Conservation (phyloP, 371 early-diverging fungal genomes). For the Mortierella sp. region DNA sequence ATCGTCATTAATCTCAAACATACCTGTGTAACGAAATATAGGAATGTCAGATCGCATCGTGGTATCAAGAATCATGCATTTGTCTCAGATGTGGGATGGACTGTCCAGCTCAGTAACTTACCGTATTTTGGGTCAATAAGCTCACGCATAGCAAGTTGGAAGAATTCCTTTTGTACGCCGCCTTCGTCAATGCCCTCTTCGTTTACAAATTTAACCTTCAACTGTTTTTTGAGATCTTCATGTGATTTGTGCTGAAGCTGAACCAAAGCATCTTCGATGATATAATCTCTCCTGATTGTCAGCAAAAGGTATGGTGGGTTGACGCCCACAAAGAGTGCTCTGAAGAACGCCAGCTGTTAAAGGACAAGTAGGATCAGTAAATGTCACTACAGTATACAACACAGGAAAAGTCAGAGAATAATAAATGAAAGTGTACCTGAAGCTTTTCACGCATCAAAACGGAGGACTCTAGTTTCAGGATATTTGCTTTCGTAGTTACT, state of each 20-base stretch:
- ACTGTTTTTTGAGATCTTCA: conserved; percentile 86
- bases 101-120: conserved; percentile 16
- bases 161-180: conserved; percentile 97
- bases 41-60: too few species aligned
- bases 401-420: neutral
- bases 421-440: conserved; percentile 14
- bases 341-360: conserved; percentile 77
- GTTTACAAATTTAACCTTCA: conserved; percentile 91
- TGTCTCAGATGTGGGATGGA: too few species aligned
- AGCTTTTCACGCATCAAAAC: conserved; percentile 71
- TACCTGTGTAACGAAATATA: conserved; percentile 56
- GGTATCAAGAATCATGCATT: neutral
- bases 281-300: conserved; percentile 83
- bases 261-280: conserved; percentile 88
- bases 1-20: conserved; percentile 90
- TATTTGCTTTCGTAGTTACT: conserved; percentile 74
- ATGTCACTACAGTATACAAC: neutral
- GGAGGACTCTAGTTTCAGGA: conserved; percentile 76
- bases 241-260: conserved; percentile 82
- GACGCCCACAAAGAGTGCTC: conserved; percentile 88
- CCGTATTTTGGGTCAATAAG: conserved; percentile 94
- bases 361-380: neutral
- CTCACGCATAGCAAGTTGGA: conserved; percentile 90
- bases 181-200: conserved; percentile 95
- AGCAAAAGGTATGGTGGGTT: conserved; percentile 89